Evolutionary conservation across 192 early-diverging fungal genomes (phyloP).

Genomic region (Backusella tuberculispora): DNA sequence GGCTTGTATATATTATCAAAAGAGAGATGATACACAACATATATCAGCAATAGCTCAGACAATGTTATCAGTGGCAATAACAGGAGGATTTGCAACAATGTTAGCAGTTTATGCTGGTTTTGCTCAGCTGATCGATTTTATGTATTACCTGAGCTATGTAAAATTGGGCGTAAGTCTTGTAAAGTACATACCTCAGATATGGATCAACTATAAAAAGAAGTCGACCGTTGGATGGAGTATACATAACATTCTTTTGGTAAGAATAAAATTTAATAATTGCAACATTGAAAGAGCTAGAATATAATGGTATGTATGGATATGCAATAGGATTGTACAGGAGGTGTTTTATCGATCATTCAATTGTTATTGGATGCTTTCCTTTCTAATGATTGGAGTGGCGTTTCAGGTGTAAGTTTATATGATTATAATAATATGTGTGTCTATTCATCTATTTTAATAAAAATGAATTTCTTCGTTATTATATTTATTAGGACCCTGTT

Average conservation of each 20-base stretch:
- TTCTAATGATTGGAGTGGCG: constrained; percentile 63
- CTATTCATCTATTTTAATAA: not conserved
- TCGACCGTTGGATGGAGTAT: constrained; percentile 93
- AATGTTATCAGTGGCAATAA: constrained; percentile 44
- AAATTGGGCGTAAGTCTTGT: constrained; percentile 81
- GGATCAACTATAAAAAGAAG: constrained; percentile 70
- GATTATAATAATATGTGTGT: not conserved
- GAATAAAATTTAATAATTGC: not conserved
- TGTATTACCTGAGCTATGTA: constrained; percentile 77
- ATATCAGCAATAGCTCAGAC: constrained; percentile 44
- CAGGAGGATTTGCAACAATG: constrained; percentile 36
- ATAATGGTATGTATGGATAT: not conserved
- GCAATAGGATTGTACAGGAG: constrained; percentile 79
- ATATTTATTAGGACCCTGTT: constrained; percentile 50
- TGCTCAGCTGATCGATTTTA: constrained; percentile 56
- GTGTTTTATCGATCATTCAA: constrained; percentile 75
- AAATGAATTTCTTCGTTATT: not conserved
- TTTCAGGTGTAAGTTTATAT: constrained; percentile 50
- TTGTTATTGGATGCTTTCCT: constrained; percentile 73
- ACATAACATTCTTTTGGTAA: constrained; percentile 76
- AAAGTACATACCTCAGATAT: constrained; percentile 83
- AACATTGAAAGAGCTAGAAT: not conserved
- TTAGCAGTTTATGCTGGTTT: constrained; percentile 25
- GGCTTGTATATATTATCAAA: not conserved
- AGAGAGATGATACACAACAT: constrained; percentile 48